phyloP scores from a whole-genome alignment of 345 rosid genomes.

The Angophora floribunda region DNA sequence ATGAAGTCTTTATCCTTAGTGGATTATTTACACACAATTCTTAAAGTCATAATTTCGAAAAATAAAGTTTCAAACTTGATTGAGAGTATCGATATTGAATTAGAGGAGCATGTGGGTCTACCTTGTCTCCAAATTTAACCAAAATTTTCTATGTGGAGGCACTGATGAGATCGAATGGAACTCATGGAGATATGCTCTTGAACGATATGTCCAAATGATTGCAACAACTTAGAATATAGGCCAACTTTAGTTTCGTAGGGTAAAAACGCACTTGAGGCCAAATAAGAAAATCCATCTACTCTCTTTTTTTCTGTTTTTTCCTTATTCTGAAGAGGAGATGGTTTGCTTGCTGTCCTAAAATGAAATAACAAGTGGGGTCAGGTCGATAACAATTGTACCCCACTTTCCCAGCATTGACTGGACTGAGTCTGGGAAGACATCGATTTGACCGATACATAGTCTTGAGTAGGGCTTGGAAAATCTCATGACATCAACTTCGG shows the following conservation, averaged over 20 bases:
- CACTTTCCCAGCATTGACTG: not conserved
- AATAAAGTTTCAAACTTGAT: not conserved
- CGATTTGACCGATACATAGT: not conserved
- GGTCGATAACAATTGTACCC: not conserved
- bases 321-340: not conserved
- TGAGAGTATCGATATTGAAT: not conserved
- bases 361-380: not conserved
- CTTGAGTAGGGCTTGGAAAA: not conserved
- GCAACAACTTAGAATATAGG: not conserved
- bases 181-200: not conserved
- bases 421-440: not conserved
- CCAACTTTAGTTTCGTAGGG: not conserved
- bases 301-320: fast-evolving
- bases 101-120: not conserved
- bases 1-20: not conserved
- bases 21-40: not conserved
- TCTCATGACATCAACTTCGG: not conserved
- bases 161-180: not conserved
- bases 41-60: not conserved
- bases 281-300: not conserved
- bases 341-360: not conserved
- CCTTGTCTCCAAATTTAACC: not conserved
- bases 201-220: not conserved
- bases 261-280: not conserved
- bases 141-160: not conserved